Conservation (phyloP, 257 asterid genomes). For the Primulina eburnea region DNA sequence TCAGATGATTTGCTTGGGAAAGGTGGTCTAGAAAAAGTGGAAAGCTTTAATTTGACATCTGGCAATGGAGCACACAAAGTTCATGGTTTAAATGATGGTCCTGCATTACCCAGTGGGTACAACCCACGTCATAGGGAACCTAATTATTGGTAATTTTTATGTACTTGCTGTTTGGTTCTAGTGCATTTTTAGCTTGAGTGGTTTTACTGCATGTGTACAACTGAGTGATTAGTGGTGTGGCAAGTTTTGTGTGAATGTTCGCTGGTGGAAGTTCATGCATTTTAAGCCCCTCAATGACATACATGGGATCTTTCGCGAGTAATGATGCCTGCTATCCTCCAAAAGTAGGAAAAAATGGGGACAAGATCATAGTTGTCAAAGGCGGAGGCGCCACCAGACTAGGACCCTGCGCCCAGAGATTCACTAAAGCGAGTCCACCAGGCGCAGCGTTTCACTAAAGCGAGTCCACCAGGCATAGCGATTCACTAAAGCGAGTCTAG, state of each 20-base stretch:
- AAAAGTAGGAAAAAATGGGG: not conserved
- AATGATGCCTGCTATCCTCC: not conserved
- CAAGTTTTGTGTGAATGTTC: not conserved
- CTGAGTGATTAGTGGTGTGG: not conserved
- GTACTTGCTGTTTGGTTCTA: slow-evolving; percentile 10
- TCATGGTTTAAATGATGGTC: slow-evolving; percentile 27
- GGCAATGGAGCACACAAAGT: slow-evolving; percentile 21
- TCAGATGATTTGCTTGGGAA: slow-evolving; percentile 42
- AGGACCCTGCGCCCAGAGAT: too few relatives aligned
- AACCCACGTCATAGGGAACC: slow-evolving; percentile 84
- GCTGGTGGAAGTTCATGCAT: not conserved
- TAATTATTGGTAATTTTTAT: slow-evolving; percentile 56
- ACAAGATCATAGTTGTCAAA: too few relatives aligned
- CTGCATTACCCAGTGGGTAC: slow-evolving; percentile 58
- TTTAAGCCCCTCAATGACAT: not conserved
- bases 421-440: too few relatives aligned
- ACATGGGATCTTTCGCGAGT: not conserved
- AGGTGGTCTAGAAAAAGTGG: slow-evolving; percentile 30
- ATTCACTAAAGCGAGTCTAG: too few relatives aligned
- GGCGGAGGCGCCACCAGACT: too few relatives aligned
- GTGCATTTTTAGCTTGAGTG: not conserved
- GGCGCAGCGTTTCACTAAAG: too few relatives aligned
- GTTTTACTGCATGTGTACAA: not conserved
- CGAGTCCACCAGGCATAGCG: too few relatives aligned
- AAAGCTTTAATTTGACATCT: slow-evolving; percentile 32